Evolutionary conservation across 345 rosid genomes (phyloP), one percentile per base, ranked within the genome.

Genomic region (Acer saccharum): DNA sequence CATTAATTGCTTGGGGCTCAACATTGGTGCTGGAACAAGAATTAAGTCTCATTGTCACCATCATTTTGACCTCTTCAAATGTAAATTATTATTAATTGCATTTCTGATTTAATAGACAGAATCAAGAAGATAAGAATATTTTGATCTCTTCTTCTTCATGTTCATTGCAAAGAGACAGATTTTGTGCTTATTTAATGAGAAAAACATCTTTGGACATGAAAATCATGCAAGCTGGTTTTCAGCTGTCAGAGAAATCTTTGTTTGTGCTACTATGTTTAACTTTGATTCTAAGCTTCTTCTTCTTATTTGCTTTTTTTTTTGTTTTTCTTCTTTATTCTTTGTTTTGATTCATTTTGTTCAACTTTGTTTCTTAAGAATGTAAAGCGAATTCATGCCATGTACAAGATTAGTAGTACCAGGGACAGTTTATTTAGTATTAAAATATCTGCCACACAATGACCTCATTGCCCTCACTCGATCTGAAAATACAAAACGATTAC

Each of bases 241-340:
- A 39, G 71, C 72, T 76, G 71, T 76, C 29, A 44, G 35, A 58
- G 52, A 65, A 20, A 65, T 71, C 75, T 74, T 77, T 69, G 58
- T 63, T 41, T 77, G 57, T 52, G 32, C 43, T 72, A 39, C 7
- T 11, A 57, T 79, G 81, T 79, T 67, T 80, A 64, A 79, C 87
- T 86, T 88, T 46, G 84, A 80, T 80, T 77, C 80, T 77, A 86
- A 83, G 84, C 84, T 86, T 88, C 87, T 81, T 88, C 87, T 81
- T 70, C 14, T 69, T 72, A 16, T 74, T 54, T 78, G 80, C 78
- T 63, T 48, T 82, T 63, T 48, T 82, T 84, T 85, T 63, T 48
- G 81, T 84, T 85, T 83, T 84, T 81, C 83, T 69, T 17, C 81
- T 85, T 86, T 81, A 81, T 73, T 17, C 81, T 70, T 55, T 68